These are phyloP conservation scores for Botrytis medusae DNA, from an alignment of 2,329 filamentous ascomycete genomes.

Conservation along the genomic window DNA sequence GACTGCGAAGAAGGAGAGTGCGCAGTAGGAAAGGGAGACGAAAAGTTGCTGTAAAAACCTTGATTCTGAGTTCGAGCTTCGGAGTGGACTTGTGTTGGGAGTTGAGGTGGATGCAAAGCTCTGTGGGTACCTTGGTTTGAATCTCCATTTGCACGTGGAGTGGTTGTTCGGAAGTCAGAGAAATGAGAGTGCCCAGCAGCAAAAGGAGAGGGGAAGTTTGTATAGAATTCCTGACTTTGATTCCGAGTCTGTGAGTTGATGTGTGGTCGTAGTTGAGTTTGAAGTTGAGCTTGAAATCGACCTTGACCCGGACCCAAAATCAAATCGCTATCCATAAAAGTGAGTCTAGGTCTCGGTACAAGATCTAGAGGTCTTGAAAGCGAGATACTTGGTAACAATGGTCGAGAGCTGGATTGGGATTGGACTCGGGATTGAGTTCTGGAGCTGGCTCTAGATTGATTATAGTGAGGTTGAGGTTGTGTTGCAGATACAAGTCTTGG, in stretches of 20 bases:
- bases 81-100: too few species aligned
- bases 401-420: neutral
- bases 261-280: too few species aligned
- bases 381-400: neutral
- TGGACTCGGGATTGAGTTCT: neutral
- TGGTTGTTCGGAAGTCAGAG: neutral
- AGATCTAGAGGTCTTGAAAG: neutral
- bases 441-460: neutral
- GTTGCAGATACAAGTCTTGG: neutral
- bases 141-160: accelerated
- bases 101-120: too few species aligned
- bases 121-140: neutral
- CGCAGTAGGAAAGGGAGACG: too few species aligned
- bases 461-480: neutral
- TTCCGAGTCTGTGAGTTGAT: neutral
- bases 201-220: neutral
- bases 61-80: too few species aligned
- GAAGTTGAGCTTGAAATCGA: neutral
- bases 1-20: too few species aligned
- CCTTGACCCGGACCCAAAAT: neutral
- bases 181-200: too few species aligned
- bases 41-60: too few species aligned
- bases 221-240: neutral
- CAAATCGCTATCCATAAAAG: neutral
- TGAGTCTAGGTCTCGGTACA: neutral